Evolutionary conservation across 352 stramenopile genomes (phyloP), one percentile per base, ranked within the genome.

Genomic region (Phytophthora cryptogea): DNA sequence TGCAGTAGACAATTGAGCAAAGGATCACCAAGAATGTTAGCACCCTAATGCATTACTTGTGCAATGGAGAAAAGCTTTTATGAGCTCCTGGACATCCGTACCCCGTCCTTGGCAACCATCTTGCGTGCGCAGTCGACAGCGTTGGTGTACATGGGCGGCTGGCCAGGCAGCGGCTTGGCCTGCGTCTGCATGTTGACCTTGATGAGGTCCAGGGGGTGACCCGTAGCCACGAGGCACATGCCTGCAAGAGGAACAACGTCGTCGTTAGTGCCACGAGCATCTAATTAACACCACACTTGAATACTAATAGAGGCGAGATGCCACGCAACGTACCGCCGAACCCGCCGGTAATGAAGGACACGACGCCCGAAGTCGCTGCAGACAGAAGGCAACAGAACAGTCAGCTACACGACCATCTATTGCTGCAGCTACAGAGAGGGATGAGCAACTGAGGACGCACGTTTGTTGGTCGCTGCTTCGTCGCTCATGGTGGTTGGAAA

Each of bases 171-270:
- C 33, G 86, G 73, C 55, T 80, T 89, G 59, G 73, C 67, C 81
- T 94, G 95, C 28, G 88, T 97, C 76, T 97, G 89, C 52, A 97
- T 88, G 73, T 96, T 95, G 39, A 98, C 92, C 83, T 99, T 98
- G 62, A 99, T 90, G 23, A 98, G 80, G 65, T 99, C 96, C 58
- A 99, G 83, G 3, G 94, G 96, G 71, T 98, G 94, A 31, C 96
- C 95, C 13, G 95, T 94, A 10, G 95, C 74, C 43, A 98, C 92
- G 17, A 97, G 81, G 62, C 90, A 98, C 71, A 97, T 68, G 49
- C 88, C 87, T 92, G 43, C 23, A 61, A 32, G 6, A 43, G 17
- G n/a, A 30, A 40, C 8, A 48, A 23, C 10, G 20, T 23, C 45
- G 20, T 42, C 9, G 54, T 48, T 36, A 61, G 43, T 39, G 17